phyloP scores from a whole-genome alignment of 495 filamentous ascomycete species.

The Hypoxylon fuscum region DNA sequence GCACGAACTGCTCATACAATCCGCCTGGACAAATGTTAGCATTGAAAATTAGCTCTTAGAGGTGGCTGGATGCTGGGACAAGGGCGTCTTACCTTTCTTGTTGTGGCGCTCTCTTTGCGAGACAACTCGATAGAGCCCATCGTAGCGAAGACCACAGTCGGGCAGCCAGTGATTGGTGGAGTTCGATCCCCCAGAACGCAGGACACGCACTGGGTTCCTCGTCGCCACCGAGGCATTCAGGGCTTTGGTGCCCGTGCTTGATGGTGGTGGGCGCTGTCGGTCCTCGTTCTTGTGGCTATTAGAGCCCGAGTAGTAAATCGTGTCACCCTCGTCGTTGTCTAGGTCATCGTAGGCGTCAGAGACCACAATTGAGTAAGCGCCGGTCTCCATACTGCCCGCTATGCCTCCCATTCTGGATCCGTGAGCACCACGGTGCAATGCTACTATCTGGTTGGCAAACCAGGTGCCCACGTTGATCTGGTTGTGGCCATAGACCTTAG shows the following conservation, averaged over 20 bases:
- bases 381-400: conserved; percentile 44
- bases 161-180: conserved; percentile 43
- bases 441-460: conserved; percentile 60
- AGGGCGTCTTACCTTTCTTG: conserved; percentile 19
- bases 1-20: conserved; percentile 54
- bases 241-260: conserved; percentile 46
- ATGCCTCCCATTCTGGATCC: conserved; percentile 57
- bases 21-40: conserved; percentile 25
- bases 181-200: conserved; percentile 47
- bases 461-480: conserved; percentile 55
- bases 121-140: conserved; percentile 60
- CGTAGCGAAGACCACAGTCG: conserved; percentile 57
- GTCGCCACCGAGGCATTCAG: conserved; percentile 45
- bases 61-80: background rate
- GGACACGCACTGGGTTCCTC: conserved; percentile 54
- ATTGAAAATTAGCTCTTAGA: background rate
- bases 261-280: conserved; percentile 6
- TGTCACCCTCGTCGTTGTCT: conserved; percentile 56
- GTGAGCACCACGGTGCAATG: conserved; percentile 61
- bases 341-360: conserved; percentile 52
- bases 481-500: conserved; percentile 58
- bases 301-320: conserved; percentile 58
- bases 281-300: conserved; percentile 44
- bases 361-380: conserved; percentile 58
- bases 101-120: conserved; percentile 9